Percentiles rank a stretch among this genome's conserved stretches.
Evolutionary conservation across 2,329 filamentous ascomycete genomes (phyloP).

Genomic region (Colletotrichum abscissum): DNA sequence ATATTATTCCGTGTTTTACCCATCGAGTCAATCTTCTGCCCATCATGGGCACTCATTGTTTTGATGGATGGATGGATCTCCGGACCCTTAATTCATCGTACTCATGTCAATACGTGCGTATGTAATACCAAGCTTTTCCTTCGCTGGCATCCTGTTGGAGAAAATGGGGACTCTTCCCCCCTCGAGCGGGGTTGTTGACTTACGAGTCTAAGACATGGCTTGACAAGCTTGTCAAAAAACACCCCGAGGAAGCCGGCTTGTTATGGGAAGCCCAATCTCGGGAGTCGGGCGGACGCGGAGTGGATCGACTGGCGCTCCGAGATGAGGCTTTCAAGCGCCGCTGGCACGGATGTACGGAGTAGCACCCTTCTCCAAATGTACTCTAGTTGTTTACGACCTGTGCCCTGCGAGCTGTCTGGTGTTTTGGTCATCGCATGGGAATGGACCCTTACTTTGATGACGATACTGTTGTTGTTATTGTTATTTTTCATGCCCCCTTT

Average conservation of each 20-base stretch:
- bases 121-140: conserved; percentile 12
- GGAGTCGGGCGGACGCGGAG: neutral
- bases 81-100: conserved; percentile 17
- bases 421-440: neutral
- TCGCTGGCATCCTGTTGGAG: neutral
- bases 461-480: neutral
- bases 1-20: neutral
- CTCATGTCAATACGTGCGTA: neutral
- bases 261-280: neutral
- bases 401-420: neutral
- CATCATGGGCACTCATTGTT: conserved; percentile 2
- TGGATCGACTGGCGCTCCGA: neutral
- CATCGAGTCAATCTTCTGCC: neutral
- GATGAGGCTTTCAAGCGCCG: neutral
- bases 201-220: neutral
- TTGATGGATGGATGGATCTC: neutral
- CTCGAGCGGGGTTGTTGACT: neutral
- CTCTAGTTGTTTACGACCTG: neutral
- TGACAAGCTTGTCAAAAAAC: neutral
- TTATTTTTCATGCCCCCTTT: neutral
- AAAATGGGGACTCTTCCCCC: neutral
- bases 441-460: neutral
- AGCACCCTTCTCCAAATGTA: neutral
- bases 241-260: neutral
- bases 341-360: neutral